Evolutionary conservation across 1,284 basidiomycete species (phyloP), one percentile per base, ranked within the genome.

Genomic region (Spongiforma sp.): DNA sequence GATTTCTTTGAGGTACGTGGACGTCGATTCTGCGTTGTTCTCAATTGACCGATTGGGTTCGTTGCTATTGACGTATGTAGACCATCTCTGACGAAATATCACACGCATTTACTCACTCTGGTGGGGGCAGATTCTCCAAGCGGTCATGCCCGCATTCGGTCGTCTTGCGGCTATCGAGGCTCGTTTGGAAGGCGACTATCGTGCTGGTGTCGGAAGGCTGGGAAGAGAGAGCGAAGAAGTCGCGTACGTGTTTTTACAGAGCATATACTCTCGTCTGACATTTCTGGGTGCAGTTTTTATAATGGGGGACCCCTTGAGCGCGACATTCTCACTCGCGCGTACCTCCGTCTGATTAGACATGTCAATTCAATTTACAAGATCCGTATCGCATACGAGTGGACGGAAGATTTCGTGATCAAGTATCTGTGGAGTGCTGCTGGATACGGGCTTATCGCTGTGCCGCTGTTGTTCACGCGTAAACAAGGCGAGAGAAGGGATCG

Each of bases 151-250:
- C 0, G 94, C 96, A 0, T 99, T 99, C 77, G 97, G 96, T 1
- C 88, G 92, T 56, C 85, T 99, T 32, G 95, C 96, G 0, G 94
- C 94, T 1, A 86, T 94, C 7, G 95, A 98, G 75, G 94, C 95
- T 0, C 88, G 91, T 54, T 75, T 93, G 26, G 91, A 93, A 73
- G 97, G 97, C 19, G 96, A 98, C 71, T 99, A 98, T 74, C 84
- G 96, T 37, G 88, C 90, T 1, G 96, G 95, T 0, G 91, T 99
- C 75, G 91, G 92, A 1, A 80, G 96, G 30, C 86, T 98, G 7
- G 96, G 94, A 5, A 85, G 96, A 65, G 96, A 98, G 73, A 89
- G 93, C 19, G 96, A 99, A 76, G 96, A 99, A 78, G 87, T 99
- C 54, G 96, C 96, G 87, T 91, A 69, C 73, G 91, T 85, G 34